Evolutionary conservation across 1,284 basidiomycete species (phyloP), one percentile per base, ranked within the genome.

Genomic region (Fomitopsis pinicola): DNA sequence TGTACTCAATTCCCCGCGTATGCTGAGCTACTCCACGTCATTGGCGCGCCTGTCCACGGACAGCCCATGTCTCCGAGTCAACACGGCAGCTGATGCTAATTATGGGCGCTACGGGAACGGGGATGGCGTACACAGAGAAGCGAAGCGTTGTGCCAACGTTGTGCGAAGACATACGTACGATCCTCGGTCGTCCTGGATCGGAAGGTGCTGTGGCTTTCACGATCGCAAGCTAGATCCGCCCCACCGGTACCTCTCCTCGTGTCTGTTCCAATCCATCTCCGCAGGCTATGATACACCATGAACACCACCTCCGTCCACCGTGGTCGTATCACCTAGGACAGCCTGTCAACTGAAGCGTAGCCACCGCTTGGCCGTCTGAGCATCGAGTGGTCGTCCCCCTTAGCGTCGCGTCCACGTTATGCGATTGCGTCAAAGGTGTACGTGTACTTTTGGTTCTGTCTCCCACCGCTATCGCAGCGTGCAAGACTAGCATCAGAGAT

Each of bases 381-480:
- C 5, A 33, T 22, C 28, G 7, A 53, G 55, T 48, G 40, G 42
- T 33, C 14, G 48, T 50, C 48, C 48, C 8, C 44, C 19, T 45
- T 22, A 22, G 22, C 46, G 28, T 50, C 28, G 28, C 12, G 28
- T 50, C 28, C 28, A 22, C 28, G 48, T 26, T 22, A 28, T 48
- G 46, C 52, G 35, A 54, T 36, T 40, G 35, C 8, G 48, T 33
- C 15, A 42, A 30, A n/a, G 12, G 44, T 42, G 26, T 55, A 42
- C 42, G 58, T 48, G 59, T 56, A 42, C 50, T 60, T 50, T 60
- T 56, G 22, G 33, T 53, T 42, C 48, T 38, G 19, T 54, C 42
- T 59, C 36, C 15, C 48, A 22, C 40, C 10, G 42, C 33, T 40
- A 56, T 33, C 57, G 28, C 57, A 10, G 19, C 52, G 35, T 33